These are phyloP conservation scores for Microbotryum intermedium DNA, from an alignment of 1,284 basidiomycete species.

Conservation along the genomic window DNA sequence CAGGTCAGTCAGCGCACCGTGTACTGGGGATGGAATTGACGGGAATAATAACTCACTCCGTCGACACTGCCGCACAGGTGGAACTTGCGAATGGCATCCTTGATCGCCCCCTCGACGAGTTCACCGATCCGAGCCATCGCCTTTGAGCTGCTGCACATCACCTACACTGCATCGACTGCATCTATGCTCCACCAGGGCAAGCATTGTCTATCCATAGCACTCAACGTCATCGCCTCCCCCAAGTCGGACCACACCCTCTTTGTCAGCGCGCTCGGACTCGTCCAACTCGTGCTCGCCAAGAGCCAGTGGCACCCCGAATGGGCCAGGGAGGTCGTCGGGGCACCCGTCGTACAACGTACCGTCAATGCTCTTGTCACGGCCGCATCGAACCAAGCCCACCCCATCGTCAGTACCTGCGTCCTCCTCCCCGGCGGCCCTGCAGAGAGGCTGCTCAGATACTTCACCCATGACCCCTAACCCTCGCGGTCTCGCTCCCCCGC, in stretches of 20 bases:
- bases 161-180: slow-evolving; percentile 13
- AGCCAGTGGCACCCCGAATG: slow-evolving; percentile 25
- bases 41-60: background rate
- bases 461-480: background rate
- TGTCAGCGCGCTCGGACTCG: slow-evolving; percentile 12
- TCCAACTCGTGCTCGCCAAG: slow-evolving; percentile 15
- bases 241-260: slow-evolving; percentile 14
- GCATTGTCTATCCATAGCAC: slow-evolving; percentile 3
- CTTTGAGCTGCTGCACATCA: slow-evolving; percentile 15
- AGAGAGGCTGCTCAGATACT: background rate
- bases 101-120: slow-evolving; percentile 8
- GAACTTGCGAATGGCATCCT: slow-evolving; percentile 19
- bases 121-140: slow-evolving; percentile 14
- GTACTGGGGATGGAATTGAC: background rate
- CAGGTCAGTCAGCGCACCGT: slow-evolving; percentile 1
- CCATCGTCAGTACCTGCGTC: background rate
- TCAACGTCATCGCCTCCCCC: slow-evolving; percentile 8
- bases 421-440: background rate
- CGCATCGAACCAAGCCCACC: background rate
- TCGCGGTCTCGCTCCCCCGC: background rate
- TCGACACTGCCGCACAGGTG: slow-evolving; percentile 8
- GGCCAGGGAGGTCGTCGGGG: slow-evolving; percentile 27
- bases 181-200: slow-evolving; percentile 16
- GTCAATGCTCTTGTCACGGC: slow-evolving; percentile 12
- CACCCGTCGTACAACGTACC: slow-evolving; percentile 20